These are phyloP conservation scores for Elsinoe arachidis DNA, from an alignment of 2,329 filamentous ascomycete genomes.

Conservation along the genomic window DNA sequence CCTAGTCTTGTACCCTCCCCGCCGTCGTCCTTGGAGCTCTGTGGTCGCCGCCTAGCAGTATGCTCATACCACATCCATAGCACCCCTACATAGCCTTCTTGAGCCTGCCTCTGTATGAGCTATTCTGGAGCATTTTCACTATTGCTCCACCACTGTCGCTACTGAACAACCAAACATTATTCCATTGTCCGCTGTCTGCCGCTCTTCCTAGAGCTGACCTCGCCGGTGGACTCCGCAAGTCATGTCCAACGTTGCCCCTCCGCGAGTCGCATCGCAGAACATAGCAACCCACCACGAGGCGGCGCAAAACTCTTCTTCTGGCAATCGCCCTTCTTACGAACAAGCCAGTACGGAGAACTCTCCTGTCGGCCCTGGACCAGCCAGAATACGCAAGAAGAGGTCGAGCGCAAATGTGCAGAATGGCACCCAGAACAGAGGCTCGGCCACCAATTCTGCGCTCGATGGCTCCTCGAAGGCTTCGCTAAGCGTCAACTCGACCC, in stretches of 20 bases:
- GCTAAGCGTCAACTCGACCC: background rate
- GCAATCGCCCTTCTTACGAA: background rate
- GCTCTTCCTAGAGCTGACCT: background rate
- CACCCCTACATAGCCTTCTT: background rate
- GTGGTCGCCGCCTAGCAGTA: background rate
- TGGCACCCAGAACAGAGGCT: background rate
- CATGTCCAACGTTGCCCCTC: slow-evolving; percentile 10
- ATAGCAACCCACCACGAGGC: background rate
- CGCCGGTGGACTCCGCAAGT: background rate
- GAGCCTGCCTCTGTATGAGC: background rate
- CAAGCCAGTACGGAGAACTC: background rate
- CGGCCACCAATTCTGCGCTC: background rate
- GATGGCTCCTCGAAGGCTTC: background rate
- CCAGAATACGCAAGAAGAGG: slow-evolving; percentile 11
- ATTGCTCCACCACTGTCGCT: slow-evolving; percentile 7
- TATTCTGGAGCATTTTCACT: background rate
- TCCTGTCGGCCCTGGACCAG: background rate
- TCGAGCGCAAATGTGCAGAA: slow-evolving; percentile 9
- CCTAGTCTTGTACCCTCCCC: background rate
- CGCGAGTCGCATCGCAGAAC: background rate
- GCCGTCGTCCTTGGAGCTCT: background rate
- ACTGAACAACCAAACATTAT: background rate
- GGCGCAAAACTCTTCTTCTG: background rate
- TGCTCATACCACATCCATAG: background rate
- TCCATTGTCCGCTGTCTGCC: background rate